Conservation (phyloP, 306 rosid species). For the Cicer arietinum region DNA sequence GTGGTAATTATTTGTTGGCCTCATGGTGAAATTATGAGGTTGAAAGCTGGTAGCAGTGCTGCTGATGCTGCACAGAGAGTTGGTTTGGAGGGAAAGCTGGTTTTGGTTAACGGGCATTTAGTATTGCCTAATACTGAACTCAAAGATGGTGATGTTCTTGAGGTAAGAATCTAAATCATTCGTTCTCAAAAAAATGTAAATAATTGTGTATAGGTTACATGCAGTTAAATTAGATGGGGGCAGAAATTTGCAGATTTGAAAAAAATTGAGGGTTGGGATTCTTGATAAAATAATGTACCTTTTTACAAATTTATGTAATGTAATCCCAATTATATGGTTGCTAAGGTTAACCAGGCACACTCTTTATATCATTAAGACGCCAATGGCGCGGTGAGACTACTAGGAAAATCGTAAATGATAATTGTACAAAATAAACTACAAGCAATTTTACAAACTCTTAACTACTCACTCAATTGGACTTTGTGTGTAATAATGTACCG, state of each 20-base stretch:
- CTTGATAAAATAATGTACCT: slow-evolving; percentile 10
- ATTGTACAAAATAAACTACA: too few species aligned
- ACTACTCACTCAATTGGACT: too few species aligned
- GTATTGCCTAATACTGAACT: slow-evolving; percentile 81
- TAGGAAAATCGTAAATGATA: too few species aligned
- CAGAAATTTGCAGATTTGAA: slow-evolving; percentile 14
- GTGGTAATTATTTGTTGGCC: slow-evolving; percentile 94
- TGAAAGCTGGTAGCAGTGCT: slow-evolving; percentile 90
- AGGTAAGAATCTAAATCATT: slow-evolving; percentile 65
- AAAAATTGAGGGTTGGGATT: not conserved
- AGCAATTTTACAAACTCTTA: too few species aligned
- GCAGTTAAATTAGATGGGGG: slow-evolving; percentile 23
- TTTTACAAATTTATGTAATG: slow-evolving; percentile 4
- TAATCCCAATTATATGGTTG: not conserved
- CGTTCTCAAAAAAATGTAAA: slow-evolving; percentile 45
- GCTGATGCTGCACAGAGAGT: slow-evolving; percentile 91
- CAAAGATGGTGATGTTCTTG: slow-evolving; percentile 94
- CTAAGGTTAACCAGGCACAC: too few species aligned
- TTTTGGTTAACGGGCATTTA: slow-evolving; percentile 79
- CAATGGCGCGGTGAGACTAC: too few species aligned
- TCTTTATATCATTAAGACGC: too few species aligned
- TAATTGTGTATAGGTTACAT: slow-evolving; percentile 36
- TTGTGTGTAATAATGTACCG: too few species aligned
- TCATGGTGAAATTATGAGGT: slow-evolving; percentile 80
- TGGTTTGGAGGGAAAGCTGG: slow-evolving; percentile 88